A percentile compares a stretch with the other conserved stretches of the same genome.
Conservation (phyloP, 805 yeast genomes). For the Yamadazyma nakazawae region DNA sequence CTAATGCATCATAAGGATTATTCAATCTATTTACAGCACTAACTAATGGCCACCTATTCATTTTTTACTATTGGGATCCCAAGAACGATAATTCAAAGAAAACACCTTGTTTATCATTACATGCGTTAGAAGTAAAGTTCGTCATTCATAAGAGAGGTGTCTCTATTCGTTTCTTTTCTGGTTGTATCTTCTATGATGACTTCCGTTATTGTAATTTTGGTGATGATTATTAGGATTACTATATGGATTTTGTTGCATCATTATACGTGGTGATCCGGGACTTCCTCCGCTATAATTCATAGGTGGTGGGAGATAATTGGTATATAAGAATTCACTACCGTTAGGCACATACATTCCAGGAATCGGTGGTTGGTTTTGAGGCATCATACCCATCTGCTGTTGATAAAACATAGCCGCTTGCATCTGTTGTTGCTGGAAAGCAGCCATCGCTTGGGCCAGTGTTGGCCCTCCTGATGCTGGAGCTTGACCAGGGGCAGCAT, state of each 20-base stretch:
- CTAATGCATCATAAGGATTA: not conserved
- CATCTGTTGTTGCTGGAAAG: slow-evolving; percentile 34
- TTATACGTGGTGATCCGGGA: slow-evolving; percentile 6
- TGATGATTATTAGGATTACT: slow-evolving; percentile 3
- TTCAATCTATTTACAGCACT: slow-evolving; percentile 1
- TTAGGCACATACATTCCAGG: slow-evolving; percentile 9
- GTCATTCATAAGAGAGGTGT: not conserved
- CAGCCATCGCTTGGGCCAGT: slow-evolving; percentile 20
- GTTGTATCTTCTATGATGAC: slow-evolving; percentile 15
- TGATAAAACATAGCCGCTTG: slow-evolving; percentile 40
- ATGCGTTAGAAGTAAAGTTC: slow-evolving; percentile 4
- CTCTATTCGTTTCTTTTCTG: slow-evolving; percentile 10
- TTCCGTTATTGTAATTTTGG: slow-evolving; percentile 5
- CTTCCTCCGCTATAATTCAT: slow-evolving; percentile 22
- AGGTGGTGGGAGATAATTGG: slow-evolving; percentile 34
- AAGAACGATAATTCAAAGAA: not conserved
- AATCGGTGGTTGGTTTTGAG: slow-evolving; percentile 34
- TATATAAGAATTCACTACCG: slow-evolving; percentile 13
- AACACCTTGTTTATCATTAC: not conserved
- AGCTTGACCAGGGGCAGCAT: slow-evolving; percentile 10
- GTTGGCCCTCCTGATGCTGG: slow-evolving; percentile 16
- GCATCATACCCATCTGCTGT: slow-evolving; percentile 28
- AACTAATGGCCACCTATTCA: not conserved
- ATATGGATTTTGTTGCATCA: slow-evolving; percentile 9
- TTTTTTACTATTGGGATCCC: not conserved